A percentile compares a stretch with the other conserved stretches of the same genome.
Evolutionary conservation across 805 yeast genomes (phyloP).

Genomic region (Lipomyces spencermartinsiae): DNA sequence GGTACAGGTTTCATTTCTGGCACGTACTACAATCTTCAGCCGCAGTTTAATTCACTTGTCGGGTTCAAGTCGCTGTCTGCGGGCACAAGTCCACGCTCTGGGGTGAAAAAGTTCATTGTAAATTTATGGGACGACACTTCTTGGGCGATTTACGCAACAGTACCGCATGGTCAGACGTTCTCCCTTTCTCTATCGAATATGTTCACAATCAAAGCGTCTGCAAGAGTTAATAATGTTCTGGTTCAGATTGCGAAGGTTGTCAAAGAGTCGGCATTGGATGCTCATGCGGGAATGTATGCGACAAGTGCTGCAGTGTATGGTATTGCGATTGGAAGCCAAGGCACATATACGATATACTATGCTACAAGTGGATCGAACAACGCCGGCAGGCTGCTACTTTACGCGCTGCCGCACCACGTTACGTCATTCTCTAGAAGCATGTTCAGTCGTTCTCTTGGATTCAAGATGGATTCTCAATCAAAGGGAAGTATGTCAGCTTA

Average conservation of each 20-base stretch:
- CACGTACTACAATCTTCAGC: constrained; percentile 48
- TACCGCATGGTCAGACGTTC: constrained; percentile 45
- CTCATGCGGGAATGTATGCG: constrained; percentile 68
- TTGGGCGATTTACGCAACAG: constrained; percentile 72
- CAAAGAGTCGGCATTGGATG: constrained; percentile 54
- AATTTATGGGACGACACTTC: constrained; percentile 59
- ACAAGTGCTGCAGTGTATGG: constrained; percentile 56
- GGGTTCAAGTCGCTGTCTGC: constrained; percentile 63
- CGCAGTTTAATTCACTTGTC: constrained; percentile 47
- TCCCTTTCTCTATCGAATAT: constrained; percentile 43
- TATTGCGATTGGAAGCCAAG: constrained; percentile 33
- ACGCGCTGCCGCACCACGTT: constrained; percentile 73
- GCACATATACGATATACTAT: constrained; percentile 24
- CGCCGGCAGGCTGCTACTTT: constrained; percentile 56
- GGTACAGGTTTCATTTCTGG: constrained; percentile 68
- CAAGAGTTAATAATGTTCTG: constrained; percentile 55
- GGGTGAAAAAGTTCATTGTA: constrained; percentile 60
- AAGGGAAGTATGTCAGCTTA: constrained; percentile 51
- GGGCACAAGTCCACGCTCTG: constrained; percentile 49
- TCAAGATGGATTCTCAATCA: constrained; percentile 55
- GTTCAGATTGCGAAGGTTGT: constrained; percentile 67
- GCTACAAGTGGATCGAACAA: constrained; percentile 47
- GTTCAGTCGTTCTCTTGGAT: constrained; percentile 44
- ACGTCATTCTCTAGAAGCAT: constrained; percentile 47
- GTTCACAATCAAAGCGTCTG: constrained; percentile 53